Conservation (phyloP, 1,284 basidiomycete genomes). For the Rhodotorula sp. region DNA sequence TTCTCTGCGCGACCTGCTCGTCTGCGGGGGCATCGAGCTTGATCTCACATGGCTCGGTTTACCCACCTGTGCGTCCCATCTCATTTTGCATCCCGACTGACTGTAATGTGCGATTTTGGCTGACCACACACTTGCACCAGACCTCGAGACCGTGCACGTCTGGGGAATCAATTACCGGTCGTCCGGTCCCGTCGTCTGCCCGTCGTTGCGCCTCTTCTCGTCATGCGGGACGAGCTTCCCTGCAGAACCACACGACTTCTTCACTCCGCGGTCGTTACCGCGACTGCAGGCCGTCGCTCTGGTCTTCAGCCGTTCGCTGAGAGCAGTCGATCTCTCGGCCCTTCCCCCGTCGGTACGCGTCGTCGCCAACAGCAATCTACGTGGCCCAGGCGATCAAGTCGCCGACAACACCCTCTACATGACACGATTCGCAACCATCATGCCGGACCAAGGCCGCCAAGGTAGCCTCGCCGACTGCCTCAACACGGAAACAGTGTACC, state of each 20-base stretch:
- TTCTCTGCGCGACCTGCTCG: no score
- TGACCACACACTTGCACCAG: no score
- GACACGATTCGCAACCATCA: neutral
- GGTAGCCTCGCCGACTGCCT: neutral
- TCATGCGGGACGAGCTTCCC: neutral
- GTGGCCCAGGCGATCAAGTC: neutral
- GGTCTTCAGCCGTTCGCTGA: neutral
- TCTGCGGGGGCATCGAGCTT: no score
- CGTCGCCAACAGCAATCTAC: neutral
- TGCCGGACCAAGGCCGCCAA: neutral
- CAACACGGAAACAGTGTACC: neutral
- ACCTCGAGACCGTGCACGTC: no score
- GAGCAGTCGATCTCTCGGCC: neutral
- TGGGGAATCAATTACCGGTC: no score
- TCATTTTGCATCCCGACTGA: no score
- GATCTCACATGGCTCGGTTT: no score
- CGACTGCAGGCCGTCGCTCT: neutral
- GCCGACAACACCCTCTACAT: neutral
- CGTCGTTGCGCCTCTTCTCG: neutral
- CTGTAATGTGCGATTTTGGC: no score
- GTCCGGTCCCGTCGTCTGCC: no score
- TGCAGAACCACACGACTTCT: neutral
- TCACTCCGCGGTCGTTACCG: neutral
- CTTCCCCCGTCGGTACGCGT: neutral
- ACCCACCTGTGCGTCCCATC: no score